Evolutionary conservation across 2,329 filamentous ascomycete genomes (phyloP), one percentile per base, ranked within the genome.

Genomic region (Penicillium paneum): DNA sequence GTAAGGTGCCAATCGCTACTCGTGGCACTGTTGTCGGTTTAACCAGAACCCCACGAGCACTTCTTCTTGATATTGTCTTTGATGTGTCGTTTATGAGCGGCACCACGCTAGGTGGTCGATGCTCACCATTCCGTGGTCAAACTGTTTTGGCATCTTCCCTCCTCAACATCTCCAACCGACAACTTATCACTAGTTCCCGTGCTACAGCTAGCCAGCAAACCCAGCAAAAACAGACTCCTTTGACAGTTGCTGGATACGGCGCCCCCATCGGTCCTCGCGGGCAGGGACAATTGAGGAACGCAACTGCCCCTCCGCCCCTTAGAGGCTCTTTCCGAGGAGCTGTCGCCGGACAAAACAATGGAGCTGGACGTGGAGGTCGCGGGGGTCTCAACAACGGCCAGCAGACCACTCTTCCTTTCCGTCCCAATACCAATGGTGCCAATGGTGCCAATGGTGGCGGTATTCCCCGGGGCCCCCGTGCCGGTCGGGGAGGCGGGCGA

Each of bases 51-150:
- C 82, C 91, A 19, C 89, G 90, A 52, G 88, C 87, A 26, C 83
- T 90, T 43, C 81, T 97, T 54, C 80, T 99, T 35, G 94, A 99
- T 70, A 84, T 97, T 54, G 87, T 99, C 8, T 99, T 96, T 74
- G 95, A 99, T 71, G 84, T 85, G 12, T 89, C 91, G 0, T 99
- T 99, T 74, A 97, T 99, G 92, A 96, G 91, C 68, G 94, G 94
- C 59, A 97, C 92, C 1, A 94, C 90, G 0, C 81, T 99, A 15
- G 89, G 90, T 55, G 91, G 92, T 53, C 87, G 94, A 55, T 96
- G 93, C 69, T 91, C 91, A 26, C 86, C 90, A 35, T 99, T 99
- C 84, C 86, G 93, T 34, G 94, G 94, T 49, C 92, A 94, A 71
- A 97, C 94, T 0, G 91, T 99, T 4, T 85, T 91, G 2, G 84